phyloP scores from a whole-genome alignment of 1,139 yeast genomes.

The Hansenula sp. region DNA sequence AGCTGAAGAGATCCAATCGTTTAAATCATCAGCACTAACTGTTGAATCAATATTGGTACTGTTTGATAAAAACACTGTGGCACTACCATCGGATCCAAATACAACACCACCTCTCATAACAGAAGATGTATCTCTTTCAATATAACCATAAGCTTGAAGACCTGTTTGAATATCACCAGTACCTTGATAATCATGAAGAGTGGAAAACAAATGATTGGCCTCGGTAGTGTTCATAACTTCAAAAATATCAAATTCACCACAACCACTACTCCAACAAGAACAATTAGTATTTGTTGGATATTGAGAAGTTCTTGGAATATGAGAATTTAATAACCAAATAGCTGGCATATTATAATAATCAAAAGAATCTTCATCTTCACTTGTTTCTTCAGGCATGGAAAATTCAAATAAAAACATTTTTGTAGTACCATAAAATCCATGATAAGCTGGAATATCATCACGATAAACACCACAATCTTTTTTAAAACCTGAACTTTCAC shows the following conservation, averaged over 20 bases:
- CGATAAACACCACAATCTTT: slow-evolving; percentile 68
- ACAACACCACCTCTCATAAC: slow-evolving; percentile 73
- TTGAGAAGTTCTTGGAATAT: slow-evolving; percentile 76
- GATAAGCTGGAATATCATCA: slow-evolving; percentile 66
- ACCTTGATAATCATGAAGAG: slow-evolving; percentile 74
- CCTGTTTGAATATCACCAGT: slow-evolving; percentile 56
- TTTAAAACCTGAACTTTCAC: slow-evolving; percentile 41
- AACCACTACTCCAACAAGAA: slow-evolving; percentile 74
- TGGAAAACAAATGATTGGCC: slow-evolving; percentile 50
- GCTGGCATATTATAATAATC: slow-evolving; percentile 62
- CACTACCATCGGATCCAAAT: slow-evolving; percentile 56
- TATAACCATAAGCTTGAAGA: slow-evolving; percentile 51
- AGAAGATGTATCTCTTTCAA: slow-evolving; percentile 36
- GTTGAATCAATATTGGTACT: slow-evolving; percentile 41
- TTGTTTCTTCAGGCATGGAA: slow-evolving; percentile 50
- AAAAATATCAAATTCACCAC: slow-evolving; percentile 81
- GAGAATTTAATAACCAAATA: slow-evolving; percentile 72
- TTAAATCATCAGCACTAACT: slow-evolving; percentile 23
- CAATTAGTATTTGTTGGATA: slow-evolving; percentile 58
- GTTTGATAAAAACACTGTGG: slow-evolving; percentile 58
- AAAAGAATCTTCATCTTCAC: slow-evolving; percentile 31
- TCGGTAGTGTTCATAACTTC: slow-evolving; percentile 58
- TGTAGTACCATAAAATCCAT: slow-evolving; percentile 61
- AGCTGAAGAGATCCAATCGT: slow-evolving; percentile 19
- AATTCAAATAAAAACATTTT: slow-evolving; percentile 74